Evolutionary conservation across 2,329 filamentous ascomycete genomes (phyloP), one percentile per base, ranked within the genome.

Genomic region (Sordariomycetes sp.): DNA sequence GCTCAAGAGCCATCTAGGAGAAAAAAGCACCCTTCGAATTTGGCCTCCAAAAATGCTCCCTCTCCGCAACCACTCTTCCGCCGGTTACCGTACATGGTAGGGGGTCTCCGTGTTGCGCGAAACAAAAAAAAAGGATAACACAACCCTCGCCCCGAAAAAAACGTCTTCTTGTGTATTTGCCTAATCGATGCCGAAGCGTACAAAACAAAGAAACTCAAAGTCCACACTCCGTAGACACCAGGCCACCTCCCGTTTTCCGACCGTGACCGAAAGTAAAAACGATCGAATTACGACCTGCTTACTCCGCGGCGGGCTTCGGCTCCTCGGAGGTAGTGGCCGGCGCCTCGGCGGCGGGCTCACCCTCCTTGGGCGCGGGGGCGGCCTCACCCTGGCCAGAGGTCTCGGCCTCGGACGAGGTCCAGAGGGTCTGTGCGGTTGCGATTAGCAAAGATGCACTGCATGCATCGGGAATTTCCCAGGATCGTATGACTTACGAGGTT

Each of bases 321-420:
- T 90, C 89, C 72, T 85, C 81, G 59, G 76, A 69, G 60, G 78
- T 65, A 59, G 76, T 72, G 61, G 77, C 75, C 59, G 76, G 72
- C 61, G 80, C 74, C 61, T 77, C 75, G 62, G 77, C 76, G 60
- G 85, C 72, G 61, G 78, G 69, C 63, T 76, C 74, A 35, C 72
- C 70, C 61, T 74, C 72, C 69, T 74, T 72, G 59, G 70, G 65
- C 40, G 59, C 61, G 24, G 58, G 28, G 25, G 60, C 43, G 60
- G 83, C 73, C 61, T 81, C 74, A 61, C 77, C 72, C 67, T 81
- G 77, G 62, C 73, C 73, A 62, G 74, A 72, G 61, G 89, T 84
- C 82, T 97, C 94, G 64, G 92, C 90, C 85, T 97, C 94, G 66
- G 93, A 97, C 61, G 93, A 97, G 71, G 94, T 97, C 94, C 94